Evolutionary conservation across 495 filamentous ascomycete genomes (phyloP), one percentile per base, ranked within the genome.

Genomic region (Trichoderma orchidacearum): DNA sequence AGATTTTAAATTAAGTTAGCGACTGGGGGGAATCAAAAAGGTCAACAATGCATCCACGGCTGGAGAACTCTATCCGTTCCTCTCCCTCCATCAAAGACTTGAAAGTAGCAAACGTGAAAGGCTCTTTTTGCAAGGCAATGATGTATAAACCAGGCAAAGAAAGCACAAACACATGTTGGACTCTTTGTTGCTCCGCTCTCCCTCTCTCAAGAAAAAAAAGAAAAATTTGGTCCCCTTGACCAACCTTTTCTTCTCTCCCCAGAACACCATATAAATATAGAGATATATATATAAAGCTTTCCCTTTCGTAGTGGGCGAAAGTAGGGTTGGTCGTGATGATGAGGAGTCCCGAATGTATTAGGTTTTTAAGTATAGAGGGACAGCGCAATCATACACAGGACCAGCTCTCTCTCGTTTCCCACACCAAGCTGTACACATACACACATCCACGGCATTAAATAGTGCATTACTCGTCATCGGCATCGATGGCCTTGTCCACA

Each of bases 11-110:
- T 48, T 48, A 48, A 48, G 41, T 48, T 48, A 48, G 41, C 41
- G 41, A 48, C 41, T 48, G 41, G 41, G 41, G n/a, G 41, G 41
- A 48, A 48, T 48, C 41, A 48, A 48, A n/a, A 48, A 48, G 41
- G 41, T 48, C 15, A 48, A 48, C 41, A 48, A 48, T 48, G 41
- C 41, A 48, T 48, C 41, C 41, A 48, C 41, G 41, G 41, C 41
- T 48, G 41, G 41, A 48, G 41, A 48, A 48, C 41, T 48, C 21
- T 27, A 48, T 48, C 13, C 8, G 36, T 41, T 18, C 21, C 6
- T 48, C 41, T 48, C 41, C 41, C 41, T 28, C 41, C 41, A 3
- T 17, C n/a, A 8, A n/a, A 8, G 36, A 41, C 36, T 41, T 41
- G 13, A n/a, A n/a, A n/a, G 36, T 41, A 41, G 36, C 36, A 41